phyloP scores from a whole-genome alignment of 164 flowering plant genomes.

The Magnolia changhungtana region DNA sequence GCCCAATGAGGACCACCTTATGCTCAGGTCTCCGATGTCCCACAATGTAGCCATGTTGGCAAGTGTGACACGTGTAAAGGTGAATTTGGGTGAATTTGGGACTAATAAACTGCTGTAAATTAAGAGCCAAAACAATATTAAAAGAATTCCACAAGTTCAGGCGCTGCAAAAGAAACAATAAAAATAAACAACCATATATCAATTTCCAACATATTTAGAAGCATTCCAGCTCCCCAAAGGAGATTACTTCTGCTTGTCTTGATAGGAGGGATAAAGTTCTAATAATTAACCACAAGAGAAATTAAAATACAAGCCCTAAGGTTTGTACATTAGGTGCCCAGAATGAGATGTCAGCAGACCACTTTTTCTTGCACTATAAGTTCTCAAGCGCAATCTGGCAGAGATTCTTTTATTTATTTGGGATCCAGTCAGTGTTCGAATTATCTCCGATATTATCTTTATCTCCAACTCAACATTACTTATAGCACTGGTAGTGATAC shows the following conservation, averaged over 20 bases:
- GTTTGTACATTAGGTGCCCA: too few species aligned
- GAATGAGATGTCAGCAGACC: too few species aligned
- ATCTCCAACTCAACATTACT: too few species aligned
- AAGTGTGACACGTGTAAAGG: background rate
- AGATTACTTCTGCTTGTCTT: background rate
- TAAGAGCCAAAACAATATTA: background rate
- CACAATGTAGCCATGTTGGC: background rate
- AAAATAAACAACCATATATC: background rate
- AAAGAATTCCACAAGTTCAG: background rate
- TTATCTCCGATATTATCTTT: too few species aligned
- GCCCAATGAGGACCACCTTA: background rate
- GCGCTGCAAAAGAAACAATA: background rate
- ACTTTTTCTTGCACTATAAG: too few species aligned
- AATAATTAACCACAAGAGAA: background rate
- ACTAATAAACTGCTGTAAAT: background rate
- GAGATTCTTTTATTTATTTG: too few species aligned
- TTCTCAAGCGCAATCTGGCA: too few species aligned
- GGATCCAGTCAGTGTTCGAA: too few species aligned
- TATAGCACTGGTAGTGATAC: too few species aligned
- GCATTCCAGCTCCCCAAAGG: background rate
- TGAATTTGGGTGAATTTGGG: too few species aligned
- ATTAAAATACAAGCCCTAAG: too few species aligned
- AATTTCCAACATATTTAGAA: background rate
- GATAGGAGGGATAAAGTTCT: background rate
- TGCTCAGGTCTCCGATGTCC: background rate